Evolutionary conservation across 1,284 basidiomycete genomes (phyloP).

Genomic region (Boletellus deceptivus): DNA sequence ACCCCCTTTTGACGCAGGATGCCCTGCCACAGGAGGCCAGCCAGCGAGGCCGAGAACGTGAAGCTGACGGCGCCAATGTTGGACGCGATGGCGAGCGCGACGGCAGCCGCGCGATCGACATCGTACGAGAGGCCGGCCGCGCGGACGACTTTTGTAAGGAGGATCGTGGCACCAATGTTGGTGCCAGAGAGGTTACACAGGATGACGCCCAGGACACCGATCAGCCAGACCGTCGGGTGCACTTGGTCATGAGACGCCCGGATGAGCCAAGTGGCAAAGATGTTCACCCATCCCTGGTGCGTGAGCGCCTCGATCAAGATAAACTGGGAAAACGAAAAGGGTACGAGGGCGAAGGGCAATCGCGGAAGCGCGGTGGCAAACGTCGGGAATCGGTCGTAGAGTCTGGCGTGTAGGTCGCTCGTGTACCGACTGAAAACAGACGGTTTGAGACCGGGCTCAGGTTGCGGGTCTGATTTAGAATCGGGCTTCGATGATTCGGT

Average conservation of each 20-base stretch:
- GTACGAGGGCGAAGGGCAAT: constrained; percentile 79
- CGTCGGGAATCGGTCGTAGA: constrained; percentile 65
- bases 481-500: neutral
- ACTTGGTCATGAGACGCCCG: constrained; percentile 45
- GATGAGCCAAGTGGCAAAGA: constrained; percentile 78
- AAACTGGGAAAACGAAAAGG: constrained; percentile 95
- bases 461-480: neutral
- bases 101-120: constrained; percentile 42
- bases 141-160: constrained; percentile 60
- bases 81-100: constrained; percentile 75
- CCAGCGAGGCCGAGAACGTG: constrained; percentile 88
- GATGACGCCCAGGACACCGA: constrained; percentile 63
- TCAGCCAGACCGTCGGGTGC: constrained; percentile 53
- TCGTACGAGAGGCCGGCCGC: constrained; percentile 26
- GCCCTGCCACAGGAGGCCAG: constrained; percentile 83
- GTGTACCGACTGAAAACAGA: constrained; percentile 80
- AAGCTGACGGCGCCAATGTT: constrained; percentile 94
- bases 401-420: constrained; percentile 19
- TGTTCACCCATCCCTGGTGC: constrained; percentile 86
- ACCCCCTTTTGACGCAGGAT: constrained; percentile 83
- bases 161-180: constrained; percentile 94
- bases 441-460: constrained; percentile 54
- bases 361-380: constrained; percentile 67
- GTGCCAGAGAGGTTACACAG: constrained; percentile 91
- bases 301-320: constrained; percentile 88